Base-by-base conservation (phyloP, 768 basidiomycete genomes). In the Termitomyces sp. region DNA sequence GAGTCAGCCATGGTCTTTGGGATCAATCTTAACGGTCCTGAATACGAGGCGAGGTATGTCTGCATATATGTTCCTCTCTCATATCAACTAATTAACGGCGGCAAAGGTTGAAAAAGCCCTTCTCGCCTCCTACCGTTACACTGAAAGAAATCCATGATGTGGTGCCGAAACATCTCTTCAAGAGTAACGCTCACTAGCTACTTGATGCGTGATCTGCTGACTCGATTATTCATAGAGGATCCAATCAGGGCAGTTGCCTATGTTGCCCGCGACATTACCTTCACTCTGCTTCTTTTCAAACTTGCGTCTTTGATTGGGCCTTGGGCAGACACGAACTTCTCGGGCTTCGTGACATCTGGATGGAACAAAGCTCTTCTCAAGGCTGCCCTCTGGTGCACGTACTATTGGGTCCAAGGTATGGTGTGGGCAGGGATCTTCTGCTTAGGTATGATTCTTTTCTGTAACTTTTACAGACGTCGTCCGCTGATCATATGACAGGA, bases 121-220 rank as follows among this genome's bases (percentile, higher is more conserved):
- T 82, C 64, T 65, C 66, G 20, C 82, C 82, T 9, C 80, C 82
- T 3, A 73, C 67, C 13, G 71, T 76, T 16, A 79, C 78, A 0
- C 67, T 83, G 43, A 82, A 82, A 65, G 76, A 83, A 53, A 71
- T 84, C 52, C 81, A 81, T 55, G 77, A 80, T 59, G 80, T 78
- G 4, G 81, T 84, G 20, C 82, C 82, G 1, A 82, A 79, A 67
- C 69, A 81, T 44, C 67, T 83, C 9, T 69, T 81, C n/a, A 72
- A 69, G 59, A 71, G 77, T 75, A 69, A 36, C 13, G 34, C 44
- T 26, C 1, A 22, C 41, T n/a, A 34, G 26, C 14, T 26, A 32
- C 47, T 51, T 39, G 37, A 27, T 52, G 26, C 27, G n/a, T 39
- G 18, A 52, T 41, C n/a, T 29, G 4, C 26, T 52, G n/a, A 52